These are phyloP conservation scores for Paecilomyces dactylethromorphus DNA, from an alignment of 2,329 filamentous ascomycete genomes.

Conservation along the genomic window DNA sequence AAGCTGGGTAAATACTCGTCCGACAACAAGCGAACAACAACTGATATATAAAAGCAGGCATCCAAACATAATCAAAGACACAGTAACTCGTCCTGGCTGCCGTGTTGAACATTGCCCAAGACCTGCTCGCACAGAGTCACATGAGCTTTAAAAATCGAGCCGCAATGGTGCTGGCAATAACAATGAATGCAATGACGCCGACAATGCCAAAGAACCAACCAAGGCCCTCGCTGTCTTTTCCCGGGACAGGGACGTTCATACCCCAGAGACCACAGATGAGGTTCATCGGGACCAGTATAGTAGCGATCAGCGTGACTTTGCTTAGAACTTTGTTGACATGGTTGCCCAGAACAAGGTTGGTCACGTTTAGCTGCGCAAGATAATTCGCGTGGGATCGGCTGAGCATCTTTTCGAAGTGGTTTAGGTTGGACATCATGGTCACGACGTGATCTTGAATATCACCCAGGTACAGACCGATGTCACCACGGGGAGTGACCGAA, in stretches of 20 bases:
- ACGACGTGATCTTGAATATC: slow-evolving; percentile 99
- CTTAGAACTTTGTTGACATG: slow-evolving; percentile 82
- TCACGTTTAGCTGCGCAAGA: slow-evolving; percentile 85
- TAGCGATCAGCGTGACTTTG: slow-evolving; percentile 91
- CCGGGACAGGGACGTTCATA: slow-evolving; percentile 46
- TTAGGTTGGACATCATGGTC: slow-evolving; percentile 95
- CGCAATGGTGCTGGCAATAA: slow-evolving; percentile 29
- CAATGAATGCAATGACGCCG: slow-evolving; percentile 38
- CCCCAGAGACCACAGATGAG: slow-evolving; percentile 63
- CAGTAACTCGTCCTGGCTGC: neutral
- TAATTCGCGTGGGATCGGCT: slow-evolving; percentile 93
- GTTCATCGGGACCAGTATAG: slow-evolving; percentile 93
- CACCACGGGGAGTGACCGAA: slow-evolving; percentile 87
- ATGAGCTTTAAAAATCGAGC: slow-evolving; percentile 38
- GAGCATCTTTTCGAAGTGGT: slow-evolving; percentile 96
- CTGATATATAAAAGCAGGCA: neutral
- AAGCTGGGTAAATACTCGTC: neutral
- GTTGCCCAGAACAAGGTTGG: slow-evolving; percentile 82
- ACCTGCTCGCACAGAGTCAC: slow-evolving; percentile 12
- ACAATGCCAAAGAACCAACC: slow-evolving; percentile 46
- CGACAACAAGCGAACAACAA: neutral
- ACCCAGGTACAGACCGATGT: slow-evolving; percentile 91
- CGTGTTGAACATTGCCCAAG: neutral
- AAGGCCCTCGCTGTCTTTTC: slow-evolving; percentile 25
- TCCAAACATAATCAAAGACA: neutral